Evolutionary conservation across 148 eudicot species (phyloP).

Genomic region (Dianthus caryophyllus): DNA sequence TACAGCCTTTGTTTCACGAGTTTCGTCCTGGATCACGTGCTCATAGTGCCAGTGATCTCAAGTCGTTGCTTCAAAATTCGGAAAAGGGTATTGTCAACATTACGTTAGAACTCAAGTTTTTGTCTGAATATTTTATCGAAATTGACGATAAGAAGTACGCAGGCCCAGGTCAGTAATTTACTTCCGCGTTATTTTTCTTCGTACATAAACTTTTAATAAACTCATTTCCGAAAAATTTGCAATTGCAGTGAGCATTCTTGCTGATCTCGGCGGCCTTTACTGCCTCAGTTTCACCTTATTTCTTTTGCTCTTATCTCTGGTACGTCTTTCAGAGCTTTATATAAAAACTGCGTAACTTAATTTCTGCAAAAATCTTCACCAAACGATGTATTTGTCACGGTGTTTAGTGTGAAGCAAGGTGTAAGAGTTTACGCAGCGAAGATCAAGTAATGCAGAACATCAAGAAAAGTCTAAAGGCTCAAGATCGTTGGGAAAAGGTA

Average conservation of each 20-base stretch:
- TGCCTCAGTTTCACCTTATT: constrained; percentile 47
- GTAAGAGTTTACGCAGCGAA: constrained; percentile 61
- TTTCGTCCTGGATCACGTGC: constrained; percentile 72
- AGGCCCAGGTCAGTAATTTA: constrained; percentile 59
- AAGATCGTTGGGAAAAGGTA: constrained; percentile 74
- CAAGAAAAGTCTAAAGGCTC: constrained; percentile 52
- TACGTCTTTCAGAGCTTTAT: constrained; percentile 4
- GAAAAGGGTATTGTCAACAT: constrained; percentile 52
- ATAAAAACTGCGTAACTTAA: neutral
- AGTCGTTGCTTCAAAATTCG: constrained; percentile 50
- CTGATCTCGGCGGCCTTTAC: constrained; percentile 82
- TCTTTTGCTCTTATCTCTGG: constrained; percentile 28
- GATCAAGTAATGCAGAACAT: constrained; percentile 51
- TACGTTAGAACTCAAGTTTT: constrained; percentile 54
- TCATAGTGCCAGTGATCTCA: constrained; percentile 46
- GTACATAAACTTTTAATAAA: neutral
- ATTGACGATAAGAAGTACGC: constrained; percentile 49
- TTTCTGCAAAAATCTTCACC: too few relatives aligned
- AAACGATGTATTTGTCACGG: neutral
- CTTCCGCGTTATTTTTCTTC: too few relatives aligned
- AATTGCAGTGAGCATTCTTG: constrained; percentile 90
- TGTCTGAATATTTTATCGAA: constrained; percentile 66
- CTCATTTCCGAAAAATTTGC: constrained; percentile 23
- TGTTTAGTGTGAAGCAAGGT: constrained; percentile 61
- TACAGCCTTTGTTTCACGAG: constrained; percentile 81